Percentiles rank a stretch among this genome's conserved stretches.
Evolutionary conservation across 176 grass and related monocot species (phyloP).

Genomic region (Ampelocalamus luodianensis): DNA sequence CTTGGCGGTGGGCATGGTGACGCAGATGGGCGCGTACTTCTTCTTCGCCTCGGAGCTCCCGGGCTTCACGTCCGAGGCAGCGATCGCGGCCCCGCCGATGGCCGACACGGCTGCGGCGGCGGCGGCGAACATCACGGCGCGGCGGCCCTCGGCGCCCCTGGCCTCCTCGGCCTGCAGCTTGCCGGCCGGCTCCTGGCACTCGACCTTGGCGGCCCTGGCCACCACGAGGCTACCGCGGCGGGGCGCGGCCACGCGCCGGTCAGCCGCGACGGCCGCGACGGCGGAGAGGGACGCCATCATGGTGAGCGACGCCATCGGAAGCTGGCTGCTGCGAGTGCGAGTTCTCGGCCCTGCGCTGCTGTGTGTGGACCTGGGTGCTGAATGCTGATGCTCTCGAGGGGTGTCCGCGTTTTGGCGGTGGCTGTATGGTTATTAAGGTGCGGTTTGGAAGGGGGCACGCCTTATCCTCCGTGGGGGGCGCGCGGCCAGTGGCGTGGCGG

Average conservation of each 20-base stretch:
- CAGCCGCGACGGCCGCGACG: conserved; percentile 37
- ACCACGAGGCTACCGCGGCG: conserved; percentile 45
- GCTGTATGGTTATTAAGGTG: conserved; percentile 48
- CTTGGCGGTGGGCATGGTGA: conserved; percentile 85
- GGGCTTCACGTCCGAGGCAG: conserved; percentile 45
- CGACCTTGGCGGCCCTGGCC: conserved; percentile 45
- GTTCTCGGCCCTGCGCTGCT: neutral
- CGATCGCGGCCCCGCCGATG: conserved; percentile 38
- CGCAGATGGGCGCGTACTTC: conserved; percentile 69
- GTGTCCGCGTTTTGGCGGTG: neutral
- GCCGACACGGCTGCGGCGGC: conserved; percentile 51
- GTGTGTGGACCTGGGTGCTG: conserved; percentile 3
- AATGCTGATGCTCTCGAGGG: conserved; percentile 4
- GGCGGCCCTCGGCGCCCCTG: conserved; percentile 41
- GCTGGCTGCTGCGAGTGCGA: neutral
- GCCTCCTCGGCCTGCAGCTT: conserved; percentile 15
- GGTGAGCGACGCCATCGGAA: conserved; percentile 70
- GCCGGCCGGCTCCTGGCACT: conserved; percentile 33
- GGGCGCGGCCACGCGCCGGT: neutral
- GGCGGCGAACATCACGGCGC: conserved; percentile 59
- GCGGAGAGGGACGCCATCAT: conserved; percentile 67
- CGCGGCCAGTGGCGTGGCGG: conserved; percentile 29
- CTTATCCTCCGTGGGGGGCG: conserved; percentile 55
- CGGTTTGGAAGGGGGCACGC: neutral
- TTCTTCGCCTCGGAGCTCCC: conserved; percentile 70